Percentiles rank a stretch among this genome's conserved stretches.
Evolutionary conservation across 1,284 basidiomycete genomes (phyloP).

Genomic region (Cutaneotrichosporon daszewskae): DNA sequence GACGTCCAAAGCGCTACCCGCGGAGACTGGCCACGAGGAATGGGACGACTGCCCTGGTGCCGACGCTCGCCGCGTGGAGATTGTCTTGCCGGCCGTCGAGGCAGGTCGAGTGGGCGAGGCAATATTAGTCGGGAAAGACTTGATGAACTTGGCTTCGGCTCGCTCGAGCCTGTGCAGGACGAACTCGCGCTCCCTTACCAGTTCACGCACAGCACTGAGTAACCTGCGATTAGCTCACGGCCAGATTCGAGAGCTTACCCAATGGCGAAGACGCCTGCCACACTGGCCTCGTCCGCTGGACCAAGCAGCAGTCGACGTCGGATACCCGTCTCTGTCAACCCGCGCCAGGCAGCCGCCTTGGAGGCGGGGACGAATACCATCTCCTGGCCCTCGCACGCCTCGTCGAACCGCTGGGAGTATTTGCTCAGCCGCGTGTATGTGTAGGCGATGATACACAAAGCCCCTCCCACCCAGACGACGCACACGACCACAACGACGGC

Average conservation of each 20-base stretch:
- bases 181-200: constrained; percentile 65
- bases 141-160: constrained; percentile 69
- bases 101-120: no score
- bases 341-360: constrained; percentile 62
- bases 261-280: constrained; percentile 66
- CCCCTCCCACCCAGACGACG: constrained; percentile 59
- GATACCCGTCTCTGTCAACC: constrained; percentile 53
- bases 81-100: neutral
- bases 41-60: no score
- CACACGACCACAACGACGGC: constrained; percentile 60
- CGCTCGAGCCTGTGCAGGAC: constrained; percentile 69
- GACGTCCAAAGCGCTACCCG: no score
- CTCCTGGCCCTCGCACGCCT: constrained; percentile 61
- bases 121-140: constrained; percentile 53
- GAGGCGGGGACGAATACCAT: constrained; percentile 58
- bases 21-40: no score
- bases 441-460: constrained; percentile 59
- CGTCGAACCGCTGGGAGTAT: constrained; percentile 58
- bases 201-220: constrained; percentile 57
- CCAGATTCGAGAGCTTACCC: no score
- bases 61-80: no score
- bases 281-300: constrained; percentile 54
- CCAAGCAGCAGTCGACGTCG: constrained; percentile 4
- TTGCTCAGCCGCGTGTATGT: constrained; percentile 58
- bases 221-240: constrained; percentile 55